These are phyloP conservation scores for Stenocarpella maydis DNA, from an alignment of 2,329 filamentous ascomycete genomes.

Conservation along the genomic window DNA sequence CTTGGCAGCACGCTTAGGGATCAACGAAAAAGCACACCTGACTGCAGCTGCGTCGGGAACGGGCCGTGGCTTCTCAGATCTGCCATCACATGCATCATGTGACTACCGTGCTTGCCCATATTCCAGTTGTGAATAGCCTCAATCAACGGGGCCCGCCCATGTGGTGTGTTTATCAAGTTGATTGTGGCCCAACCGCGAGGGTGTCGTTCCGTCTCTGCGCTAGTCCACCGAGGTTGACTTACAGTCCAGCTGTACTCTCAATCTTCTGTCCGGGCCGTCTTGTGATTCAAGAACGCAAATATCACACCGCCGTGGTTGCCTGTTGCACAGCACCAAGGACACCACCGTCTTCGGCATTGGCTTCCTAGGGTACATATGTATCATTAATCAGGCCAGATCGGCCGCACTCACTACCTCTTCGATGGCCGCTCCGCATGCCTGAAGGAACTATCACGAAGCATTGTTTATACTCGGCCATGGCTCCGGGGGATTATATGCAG, in stretches of 20 bases:
- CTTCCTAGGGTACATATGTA: neutral
- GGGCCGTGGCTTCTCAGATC: conserved; percentile 2
- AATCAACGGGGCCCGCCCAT: neutral
- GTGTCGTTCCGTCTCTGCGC: no score
- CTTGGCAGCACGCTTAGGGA: no score
- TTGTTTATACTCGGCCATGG: neutral
- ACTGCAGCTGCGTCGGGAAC: neutral
- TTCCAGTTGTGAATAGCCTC: neutral
- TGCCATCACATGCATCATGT: neutral
- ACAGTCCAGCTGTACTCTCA: neutral
- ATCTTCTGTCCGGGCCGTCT: neutral
- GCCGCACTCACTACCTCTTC: neutral
- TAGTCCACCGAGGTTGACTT: neutral
- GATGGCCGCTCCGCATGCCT: no score
- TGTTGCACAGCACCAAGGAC: no score
- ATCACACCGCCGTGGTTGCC: neutral
- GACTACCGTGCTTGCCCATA: neutral
- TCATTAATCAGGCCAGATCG: neutral
- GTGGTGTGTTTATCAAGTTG: neutral
- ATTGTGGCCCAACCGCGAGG: neutral
- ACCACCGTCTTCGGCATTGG: no score
- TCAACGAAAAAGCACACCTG: neutral
- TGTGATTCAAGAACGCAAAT: neutral
- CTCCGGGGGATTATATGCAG: neutral
- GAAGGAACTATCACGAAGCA: neutral